Conservation (phyloP, 1,284 basidiomycete species). For the Cryptococcus sp. region DNA sequence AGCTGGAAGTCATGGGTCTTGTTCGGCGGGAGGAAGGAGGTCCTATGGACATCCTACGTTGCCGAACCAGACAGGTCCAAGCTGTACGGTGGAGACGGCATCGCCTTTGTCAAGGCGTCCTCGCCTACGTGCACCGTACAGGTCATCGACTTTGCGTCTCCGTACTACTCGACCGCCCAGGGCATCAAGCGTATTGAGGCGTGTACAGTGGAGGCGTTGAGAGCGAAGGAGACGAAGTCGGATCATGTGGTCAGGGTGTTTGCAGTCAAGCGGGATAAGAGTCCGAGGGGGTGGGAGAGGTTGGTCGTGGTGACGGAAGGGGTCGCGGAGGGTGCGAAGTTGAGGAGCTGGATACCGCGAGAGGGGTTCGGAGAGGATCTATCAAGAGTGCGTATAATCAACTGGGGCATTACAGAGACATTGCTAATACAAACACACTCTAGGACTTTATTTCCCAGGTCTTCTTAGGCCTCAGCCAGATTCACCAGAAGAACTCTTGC, state of each 20-base stretch:
- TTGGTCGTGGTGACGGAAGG: constrained; percentile 42
- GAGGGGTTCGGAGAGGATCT: constrained; percentile 41
- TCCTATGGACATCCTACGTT: constrained; percentile 46
- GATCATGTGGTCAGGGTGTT: constrained; percentile 36
- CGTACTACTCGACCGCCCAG: constrained; percentile 40
- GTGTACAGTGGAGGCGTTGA: constrained; percentile 32
- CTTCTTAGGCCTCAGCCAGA: constrained; percentile 38
- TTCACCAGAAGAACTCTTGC: constrained; percentile 36
- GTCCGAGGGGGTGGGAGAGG: constrained; percentile 46
- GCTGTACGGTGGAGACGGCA: constrained; percentile 45
- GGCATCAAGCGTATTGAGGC: constrained; percentile 44
- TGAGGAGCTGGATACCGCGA: constrained; percentile 39
- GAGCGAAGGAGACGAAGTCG: constrained; percentile 31
- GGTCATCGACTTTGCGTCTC: constrained; percentile 46
- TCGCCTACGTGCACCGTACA: constrained; percentile 37
- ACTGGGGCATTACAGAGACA: neutral
- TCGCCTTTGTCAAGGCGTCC: constrained; percentile 54
- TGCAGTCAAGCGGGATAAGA: constrained; percentile 41
- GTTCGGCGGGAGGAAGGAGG: constrained; percentile 41
- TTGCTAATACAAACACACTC: neutral
- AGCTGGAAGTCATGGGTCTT: constrained; percentile 36
- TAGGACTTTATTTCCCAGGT: constrained; percentile 46
- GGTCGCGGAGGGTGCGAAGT: constrained; percentile 33
- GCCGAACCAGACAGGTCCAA: constrained; percentile 33
- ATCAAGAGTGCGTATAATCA: constrained; percentile 31